A percentile compares a stretch with the other conserved stretches of the same genome.
Evolutionary conservation across 164 flowering plant species (phyloP).

Genomic region (Piper longum): DNA sequence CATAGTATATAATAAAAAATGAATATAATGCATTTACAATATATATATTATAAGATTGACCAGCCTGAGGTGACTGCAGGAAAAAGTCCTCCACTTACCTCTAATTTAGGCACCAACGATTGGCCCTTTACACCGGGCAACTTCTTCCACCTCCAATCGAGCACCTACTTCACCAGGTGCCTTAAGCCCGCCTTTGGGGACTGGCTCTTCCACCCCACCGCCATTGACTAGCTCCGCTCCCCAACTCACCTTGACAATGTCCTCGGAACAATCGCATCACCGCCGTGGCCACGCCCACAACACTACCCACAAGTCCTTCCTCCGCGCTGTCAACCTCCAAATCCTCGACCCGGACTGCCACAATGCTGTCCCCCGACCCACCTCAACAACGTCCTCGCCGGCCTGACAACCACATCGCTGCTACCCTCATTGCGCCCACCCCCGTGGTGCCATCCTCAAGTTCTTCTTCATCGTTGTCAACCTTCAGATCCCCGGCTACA

Average conservation of each 20-base stretch:
- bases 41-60: too few relatives aligned
- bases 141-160: constrained; percentile 51
- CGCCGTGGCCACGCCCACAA: constrained; percentile 24
- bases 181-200: constrained; percentile 54
- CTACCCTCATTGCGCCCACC: too few relatives aligned
- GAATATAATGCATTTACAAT: too few relatives aligned
- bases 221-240: constrained; percentile 79
- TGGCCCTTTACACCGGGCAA: constrained; percentile 94
- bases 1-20: too few relatives aligned
- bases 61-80: too few relatives aligned
- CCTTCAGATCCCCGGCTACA: constrained; percentile 27
- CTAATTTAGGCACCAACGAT: constrained; percentile 33
- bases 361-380: constrained; percentile 48
- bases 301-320: constrained; percentile 37
- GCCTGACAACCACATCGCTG: too few relatives aligned
- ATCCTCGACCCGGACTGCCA: constrained; percentile 71
- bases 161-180: constrained; percentile 38
- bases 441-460: too few relatives aligned
- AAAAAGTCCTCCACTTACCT: too few relatives aligned
- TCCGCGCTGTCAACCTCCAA: constrained; percentile 78
- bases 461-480: constrained; percentile 57
- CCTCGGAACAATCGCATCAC: constrained; percentile 58
- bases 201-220: constrained; percentile 62
- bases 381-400: too few relatives aligned
- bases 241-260: constrained; percentile 54